Conservation (phyloP, 2,329 filamentous ascomycete genomes). For the Talaromyces sp. region DNA sequence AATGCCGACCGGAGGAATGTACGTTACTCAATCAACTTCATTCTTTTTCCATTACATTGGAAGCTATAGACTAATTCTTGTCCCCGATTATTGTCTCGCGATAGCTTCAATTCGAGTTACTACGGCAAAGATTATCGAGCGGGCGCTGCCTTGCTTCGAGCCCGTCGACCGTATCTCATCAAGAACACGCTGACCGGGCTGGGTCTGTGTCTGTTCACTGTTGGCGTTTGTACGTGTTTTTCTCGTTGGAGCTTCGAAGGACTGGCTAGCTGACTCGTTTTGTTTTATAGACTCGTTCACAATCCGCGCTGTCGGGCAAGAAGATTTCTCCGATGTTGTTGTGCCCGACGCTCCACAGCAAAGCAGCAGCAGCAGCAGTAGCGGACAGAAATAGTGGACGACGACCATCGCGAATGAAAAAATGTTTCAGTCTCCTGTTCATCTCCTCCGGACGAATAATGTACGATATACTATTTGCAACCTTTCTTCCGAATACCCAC, state of each 20-base stretch:
- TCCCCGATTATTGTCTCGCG: background rate
- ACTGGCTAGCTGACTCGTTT: background rate
- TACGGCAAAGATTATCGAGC: constrained; percentile 85
- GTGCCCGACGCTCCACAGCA: constrained; percentile 66
- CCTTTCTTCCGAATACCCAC: background rate
- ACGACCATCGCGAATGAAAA: too few relatives aligned
- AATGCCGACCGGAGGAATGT: constrained; percentile 21
- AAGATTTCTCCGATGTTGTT: constrained; percentile 93
- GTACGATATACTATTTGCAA: background rate
- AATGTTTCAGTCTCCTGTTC: too few relatives aligned
- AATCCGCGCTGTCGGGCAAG: constrained; percentile 83
- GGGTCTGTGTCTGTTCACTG: constrained; percentile 67
- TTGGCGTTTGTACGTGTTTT: constrained; percentile 73
- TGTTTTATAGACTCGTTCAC: constrained; percentile 57
- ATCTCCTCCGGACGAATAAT: background rate
- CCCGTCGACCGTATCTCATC: constrained; percentile 83
- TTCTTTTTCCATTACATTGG: too few relatives aligned
- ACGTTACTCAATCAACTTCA: constrained; percentile 3
- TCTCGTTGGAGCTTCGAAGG: too few relatives aligned
- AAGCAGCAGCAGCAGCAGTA: too few relatives aligned
- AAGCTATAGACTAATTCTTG: background rate
- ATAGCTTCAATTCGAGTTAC: constrained; percentile 69
- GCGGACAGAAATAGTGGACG: too few relatives aligned
- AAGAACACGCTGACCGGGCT: constrained; percentile 80
- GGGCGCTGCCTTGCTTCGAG: constrained; percentile 82